Base-by-base conservation (phyloP, 2,329 filamentous ascomycete genomes). In the Penicillium sp. region DNA sequence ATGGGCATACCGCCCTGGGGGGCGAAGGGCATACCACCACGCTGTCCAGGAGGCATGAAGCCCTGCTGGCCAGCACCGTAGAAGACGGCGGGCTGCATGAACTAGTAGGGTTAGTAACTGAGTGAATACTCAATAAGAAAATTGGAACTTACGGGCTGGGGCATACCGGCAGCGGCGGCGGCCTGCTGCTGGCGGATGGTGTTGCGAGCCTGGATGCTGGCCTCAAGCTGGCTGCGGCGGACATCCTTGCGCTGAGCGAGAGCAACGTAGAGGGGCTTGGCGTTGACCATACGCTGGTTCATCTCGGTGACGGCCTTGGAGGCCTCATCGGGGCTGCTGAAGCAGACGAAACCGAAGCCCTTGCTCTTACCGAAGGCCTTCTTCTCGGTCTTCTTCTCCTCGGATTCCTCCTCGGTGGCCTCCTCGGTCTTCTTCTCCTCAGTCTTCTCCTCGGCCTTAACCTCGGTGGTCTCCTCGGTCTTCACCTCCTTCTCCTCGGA, bases 261-360 rank as follows among this genome's bases (percentile, higher is more conserved):
- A 68, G 94, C 94, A 70, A 99, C 94, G 74, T 99, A 99, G 59
- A 99, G 84, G 55, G 94, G 94, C 87, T 99, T 99, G 80, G 85
- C 85, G 76, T 92, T 89, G 67, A 97, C 84, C 94, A 99, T 99
- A 78, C 94, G 91, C 84, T 97, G 93, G 84, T 99, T 99, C 91
- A 97, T 97, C 79, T 99, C 94, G 59, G 92, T 91, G 63, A 99
- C 93, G 63, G 94, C 94, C 86, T 97, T 97, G 80, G 93, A 97
- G 64, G 94, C 94, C 77, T 99, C 94, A 70, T 99, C 94, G 58
- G 94, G 92, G 84, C 96, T 97, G 85, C 90, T 94, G 83, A 99
- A 99, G 89, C 94, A 99, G 73, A 99, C 94, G 77, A 99, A 99
- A 69, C 94, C 94, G 75, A 99, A 99, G 75, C 94, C 94, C 84